Base-by-base conservation (phyloP, 2,329 filamentous ascomycete species). In the Colletotrichum camelliae region DNA sequence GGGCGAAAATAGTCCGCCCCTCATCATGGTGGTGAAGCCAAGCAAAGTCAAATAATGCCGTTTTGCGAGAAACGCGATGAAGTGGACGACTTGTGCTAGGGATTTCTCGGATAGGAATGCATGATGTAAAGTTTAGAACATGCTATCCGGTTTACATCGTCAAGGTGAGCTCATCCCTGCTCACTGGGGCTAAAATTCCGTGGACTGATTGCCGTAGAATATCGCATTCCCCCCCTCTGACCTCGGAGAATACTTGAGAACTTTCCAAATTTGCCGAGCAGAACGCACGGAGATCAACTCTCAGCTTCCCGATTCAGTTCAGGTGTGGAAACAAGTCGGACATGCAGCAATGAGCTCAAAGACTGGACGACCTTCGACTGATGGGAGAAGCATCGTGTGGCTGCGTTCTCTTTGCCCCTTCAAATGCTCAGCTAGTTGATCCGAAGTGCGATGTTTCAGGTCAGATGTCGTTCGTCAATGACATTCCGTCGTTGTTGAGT, bases 391-490 rank as follows among this genome's bases (percentile, higher is more conserved):
- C 48, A 6, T 15, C 7, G 18, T 4, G 8, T 24, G 43, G 21
- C 10, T 16, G 13, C 60, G 27, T 35, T 29, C 4, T 3, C 18
- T 29, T 35, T 7, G 7, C 15, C 7, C 33, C 43, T 55, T 27
- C 0, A 2, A 43, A 10, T 2, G 39, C 39, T 43, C 39, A 35
- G 48, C 27, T n/a, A 18, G 21, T 3, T 18, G 18, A 74, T 48
- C 35, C 61, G 62, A 64, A 58, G 58, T 21, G 37, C n/a, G 7
- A 31, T 64, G 66, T 70, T 65, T 57, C 43, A 35, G n/a, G 69
- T 57, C 4, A n/a, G 15, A 57, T 39, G 71, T 71, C 69, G 68
- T 72, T 67, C 55, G 24, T 67, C 52, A 21, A 67, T 61, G 31
- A 58, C 35, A 62, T 43, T 70, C 31, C 37, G n/a, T 24, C 16